Conservation (phyloP, 345 rosid genomes). For the Boechera divaricarpa region DNA sequence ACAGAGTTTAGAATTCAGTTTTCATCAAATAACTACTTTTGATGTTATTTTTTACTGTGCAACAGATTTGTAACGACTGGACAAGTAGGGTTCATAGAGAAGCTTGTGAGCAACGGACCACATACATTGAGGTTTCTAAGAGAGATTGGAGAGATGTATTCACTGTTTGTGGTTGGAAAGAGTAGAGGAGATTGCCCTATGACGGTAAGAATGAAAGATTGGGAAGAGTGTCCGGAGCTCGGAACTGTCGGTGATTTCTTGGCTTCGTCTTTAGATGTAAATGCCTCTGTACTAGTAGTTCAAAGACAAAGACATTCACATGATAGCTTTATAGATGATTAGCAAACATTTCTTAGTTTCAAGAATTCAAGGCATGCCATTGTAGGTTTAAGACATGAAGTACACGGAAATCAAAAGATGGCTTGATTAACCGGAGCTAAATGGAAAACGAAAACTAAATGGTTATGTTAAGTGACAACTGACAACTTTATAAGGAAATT, state of each 20-base stretch:
- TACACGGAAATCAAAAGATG: neutral
- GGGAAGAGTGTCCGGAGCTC: slow-evolving; percentile 96
- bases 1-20: neutral
- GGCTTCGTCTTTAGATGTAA: slow-evolving; percentile 64
- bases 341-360: slow-evolving; percentile 25
- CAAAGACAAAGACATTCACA: slow-evolving; percentile 62
- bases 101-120: slow-evolving; percentile 50
- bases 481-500: neutral
- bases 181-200: slow-evolving; percentile 57
- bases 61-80: slow-evolving; percentile 67
- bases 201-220: slow-evolving; percentile 71
- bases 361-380: neutral
- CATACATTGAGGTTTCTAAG: slow-evolving; percentile 55
- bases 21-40: slow-evolving; percentile 1
- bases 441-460: neutral
- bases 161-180: slow-evolving; percentile 73
- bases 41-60: neutral
- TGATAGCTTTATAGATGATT: slow-evolving; percentile 39
- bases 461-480: neutral
- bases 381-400: neutral
- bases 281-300: slow-evolving; percentile 69
- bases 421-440: neutral
- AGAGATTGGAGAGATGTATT: slow-evolving; percentile 59
- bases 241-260: slow-evolving; percentile 72
- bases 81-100: slow-evolving; percentile 61